Percentiles rank a stretch among this genome's conserved stretches.
These are phyloP conservation scores for Cercospora sp. DNA, from an alignment of 2,329 filamentous ascomycete genomes.

Conservation along the genomic window DNA sequence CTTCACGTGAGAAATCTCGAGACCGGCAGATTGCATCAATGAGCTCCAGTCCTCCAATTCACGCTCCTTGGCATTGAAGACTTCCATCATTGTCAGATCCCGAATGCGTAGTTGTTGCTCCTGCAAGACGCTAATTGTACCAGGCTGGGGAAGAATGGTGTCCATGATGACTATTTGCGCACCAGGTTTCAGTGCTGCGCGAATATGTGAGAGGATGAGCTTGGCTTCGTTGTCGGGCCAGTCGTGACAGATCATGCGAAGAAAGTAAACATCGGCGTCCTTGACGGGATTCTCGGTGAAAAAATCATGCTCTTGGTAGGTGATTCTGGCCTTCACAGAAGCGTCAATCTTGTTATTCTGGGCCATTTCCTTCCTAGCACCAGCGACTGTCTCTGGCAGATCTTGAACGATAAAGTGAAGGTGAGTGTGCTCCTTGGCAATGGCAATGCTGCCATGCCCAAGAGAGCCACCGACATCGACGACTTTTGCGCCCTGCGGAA, in stretches of 20 bases:
- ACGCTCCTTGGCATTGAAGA: slow-evolving; percentile 31
- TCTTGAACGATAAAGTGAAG: slow-evolving; percentile 51
- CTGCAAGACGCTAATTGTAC: slow-evolving; percentile 21
- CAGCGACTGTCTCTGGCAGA: slow-evolving; percentile 34
- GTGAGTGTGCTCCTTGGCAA: slow-evolving; percentile 46
- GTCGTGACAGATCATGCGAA: slow-evolving; percentile 33
- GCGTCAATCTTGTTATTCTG: slow-evolving; percentile 13
- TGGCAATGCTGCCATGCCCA: slow-evolving; percentile 45
- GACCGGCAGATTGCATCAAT: slow-evolving; percentile 14
- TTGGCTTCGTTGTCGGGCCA: slow-evolving; percentile 31
- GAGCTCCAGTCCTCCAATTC: slow-evolving; percentile 29
- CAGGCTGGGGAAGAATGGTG: slow-evolving; percentile 23
- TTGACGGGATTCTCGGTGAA: slow-evolving; percentile 34
- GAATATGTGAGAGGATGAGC: slow-evolving; percentile 27
- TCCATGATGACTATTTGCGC: slow-evolving; percentile 34
- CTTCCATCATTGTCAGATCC: slow-evolving; percentile 31
- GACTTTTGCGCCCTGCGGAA: slow-evolving; percentile 54
- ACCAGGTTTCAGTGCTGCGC: slow-evolving; percentile 22
- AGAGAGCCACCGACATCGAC: slow-evolving; percentile 50
- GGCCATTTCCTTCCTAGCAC: slow-evolving; percentile 16
- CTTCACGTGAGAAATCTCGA: slow-evolving; percentile 18
- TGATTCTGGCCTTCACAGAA: not conserved
- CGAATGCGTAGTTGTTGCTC: slow-evolving; percentile 26
- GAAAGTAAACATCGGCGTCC: slow-evolving; percentile 36
- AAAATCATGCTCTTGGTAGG: slow-evolving; percentile 21